Conservation (phyloP, 768 basidiomycete species). For the Mycena galericulata region DNA sequence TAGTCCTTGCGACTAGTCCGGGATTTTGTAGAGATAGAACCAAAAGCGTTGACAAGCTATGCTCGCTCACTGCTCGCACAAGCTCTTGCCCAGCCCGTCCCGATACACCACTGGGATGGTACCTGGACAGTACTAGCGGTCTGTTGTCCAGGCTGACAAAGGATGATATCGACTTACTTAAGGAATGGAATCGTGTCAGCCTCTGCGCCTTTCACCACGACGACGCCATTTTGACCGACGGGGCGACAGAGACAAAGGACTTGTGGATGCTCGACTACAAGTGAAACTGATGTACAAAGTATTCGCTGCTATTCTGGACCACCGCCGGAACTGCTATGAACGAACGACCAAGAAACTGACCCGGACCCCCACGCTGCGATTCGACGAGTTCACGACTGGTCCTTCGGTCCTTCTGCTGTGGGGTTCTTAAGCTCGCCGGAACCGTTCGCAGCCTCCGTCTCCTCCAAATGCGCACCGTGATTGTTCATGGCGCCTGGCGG, state of each 20-base stretch:
- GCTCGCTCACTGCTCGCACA: neutral
- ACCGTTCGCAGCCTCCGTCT: slow-evolving; percentile 21
- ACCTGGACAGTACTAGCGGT: too few species aligned
- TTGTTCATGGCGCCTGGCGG: slow-evolving; percentile 27
- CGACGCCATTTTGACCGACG: slow-evolving; percentile 8
- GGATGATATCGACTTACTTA: slow-evolving; percentile 17
- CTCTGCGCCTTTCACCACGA: slow-evolving; percentile 13
- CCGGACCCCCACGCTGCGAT: neutral
- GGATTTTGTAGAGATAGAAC: neutral
- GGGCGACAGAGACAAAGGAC: neutral
- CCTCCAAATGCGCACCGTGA: slow-evolving; percentile 29
- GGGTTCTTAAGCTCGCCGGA: slow-evolving; percentile 25
- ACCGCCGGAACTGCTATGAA: too few species aligned
- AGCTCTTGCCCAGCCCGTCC: too few species aligned
- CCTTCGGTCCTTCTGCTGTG: slow-evolving; percentile 25
- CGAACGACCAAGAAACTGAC: neutral
- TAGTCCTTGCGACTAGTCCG: slow-evolving; percentile 15
- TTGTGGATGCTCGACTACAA: slow-evolving; percentile 21
- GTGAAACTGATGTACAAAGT: slow-evolving; percentile 19
- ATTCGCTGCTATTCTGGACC: neutral
- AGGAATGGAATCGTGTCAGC: slow-evolving; percentile 14
- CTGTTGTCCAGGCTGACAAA: slow-evolving; percentile 24
- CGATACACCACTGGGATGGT: too few species aligned
- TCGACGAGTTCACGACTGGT: slow-evolving; percentile 25
- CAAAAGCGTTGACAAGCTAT: neutral